Evolutionary conservation across 768 basidiomycete genomes (phyloP).

Genomic region (Boletus vinaceobasis): DNA sequence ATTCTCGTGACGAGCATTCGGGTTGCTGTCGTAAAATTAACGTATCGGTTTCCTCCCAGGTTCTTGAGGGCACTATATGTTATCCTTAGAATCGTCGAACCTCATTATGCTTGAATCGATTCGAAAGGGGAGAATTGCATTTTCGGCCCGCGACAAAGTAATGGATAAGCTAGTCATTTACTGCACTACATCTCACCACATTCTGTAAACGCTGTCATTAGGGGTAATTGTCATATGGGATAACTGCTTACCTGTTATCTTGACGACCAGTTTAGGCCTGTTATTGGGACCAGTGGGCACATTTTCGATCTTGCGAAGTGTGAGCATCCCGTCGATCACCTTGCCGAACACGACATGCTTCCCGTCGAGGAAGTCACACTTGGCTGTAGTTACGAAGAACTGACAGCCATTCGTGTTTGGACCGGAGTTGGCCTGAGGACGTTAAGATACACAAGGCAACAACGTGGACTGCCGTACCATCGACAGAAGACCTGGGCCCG

Average conservation of each 20-base stretch:
- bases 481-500: slow-evolving; percentile 79
- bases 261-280: slow-evolving; percentile 82
- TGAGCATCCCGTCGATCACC: slow-evolving; percentile 92
- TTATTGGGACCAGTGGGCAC: slow-evolving; percentile 91
- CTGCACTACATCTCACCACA: slow-evolving; percentile 55
- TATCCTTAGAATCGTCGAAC: not conserved
- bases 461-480: slow-evolving; percentile 55
- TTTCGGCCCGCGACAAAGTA: not conserved
- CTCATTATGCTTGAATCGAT: not conserved
- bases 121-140: not conserved
- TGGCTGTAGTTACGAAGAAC: slow-evolving; percentile 96
- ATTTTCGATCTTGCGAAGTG: slow-evolving; percentile 93
- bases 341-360: slow-evolving; percentile 93
- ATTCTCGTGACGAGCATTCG: not conserved
- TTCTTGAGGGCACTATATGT: not conserved
- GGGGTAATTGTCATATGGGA: not conserved
- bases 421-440: slow-evolving; percentile 84
- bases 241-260: slow-evolving; percentile 66
- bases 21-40: not conserved
- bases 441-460: slow-evolving; percentile 1
- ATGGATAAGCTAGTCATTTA: not conserved
- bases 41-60: not conserved
- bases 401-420: slow-evolving; percentile 93
- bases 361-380: slow-evolving; percentile 93
- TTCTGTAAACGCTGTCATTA: slow-evolving; percentile 33